Evolutionary conservation across 495 filamentous ascomycete genomes (phyloP), one percentile per base, ranked within the genome.

Genomic region (Penicillium goetzii): DNA sequence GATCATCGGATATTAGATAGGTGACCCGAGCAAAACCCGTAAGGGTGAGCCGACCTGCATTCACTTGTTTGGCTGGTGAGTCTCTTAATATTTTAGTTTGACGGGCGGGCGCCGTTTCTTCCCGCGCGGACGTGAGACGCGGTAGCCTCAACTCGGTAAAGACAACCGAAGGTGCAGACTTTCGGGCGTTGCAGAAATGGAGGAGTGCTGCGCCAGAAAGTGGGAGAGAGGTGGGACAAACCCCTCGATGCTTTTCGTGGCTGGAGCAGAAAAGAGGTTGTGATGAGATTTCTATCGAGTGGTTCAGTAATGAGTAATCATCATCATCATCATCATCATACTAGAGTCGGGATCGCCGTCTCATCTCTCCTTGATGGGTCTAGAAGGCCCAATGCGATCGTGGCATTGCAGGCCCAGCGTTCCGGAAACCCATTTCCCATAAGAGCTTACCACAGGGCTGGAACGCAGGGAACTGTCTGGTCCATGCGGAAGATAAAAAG

Each of bases 141-240:
- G 64, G 45, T 55, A 54, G 40, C 55, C 67, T 63, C 51, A 68
- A 66, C 61, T 68, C 60, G 68, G 70, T 65, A 62, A 70, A 53
- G 58, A 36, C 68, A 70, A 62, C 70, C 70, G 70, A 72, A 64
- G 52, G 23, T 56, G 64, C 55, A 67, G 45, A 32, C 41, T 58
- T 49, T 49, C 28, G 41, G 56, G 41, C 30, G 30, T 58, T 14
- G 43, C 41, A 58, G 38, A 33, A 55, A 25, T 57, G 36, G 11
- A 4, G 30, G 28, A 43, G 17, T 34, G 17, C 9, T 36, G 32
- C 14, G 28, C 52, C 25, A 12, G 26, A 25, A 30, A 40, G 30
- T 30, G 38, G 54, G 15, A 45, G 50, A 26, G 4, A 25, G 19
- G 50, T 23, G 51, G 45, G 36, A 30, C 53, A 11, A 32, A 53